Percentiles rank a stretch among this genome's conserved stretches.
phyloP scores from a whole-genome alignment of 768 basidiomycete species.

The Auriculariales sp. region DNA sequence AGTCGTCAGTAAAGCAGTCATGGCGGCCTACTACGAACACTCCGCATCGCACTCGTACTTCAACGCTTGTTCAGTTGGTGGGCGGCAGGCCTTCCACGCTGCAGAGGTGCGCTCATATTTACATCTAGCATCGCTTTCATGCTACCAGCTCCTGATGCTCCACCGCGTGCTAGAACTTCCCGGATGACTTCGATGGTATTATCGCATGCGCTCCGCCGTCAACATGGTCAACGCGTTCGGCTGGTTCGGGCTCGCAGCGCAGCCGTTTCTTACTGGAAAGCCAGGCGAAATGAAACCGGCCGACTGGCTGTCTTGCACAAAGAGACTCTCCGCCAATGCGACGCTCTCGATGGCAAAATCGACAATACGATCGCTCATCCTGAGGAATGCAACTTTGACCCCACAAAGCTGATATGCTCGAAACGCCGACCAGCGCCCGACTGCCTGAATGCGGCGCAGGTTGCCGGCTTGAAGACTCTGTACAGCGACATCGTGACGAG shows the following conservation, averaged over 20 bases:
- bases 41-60: constrained; percentile 13
- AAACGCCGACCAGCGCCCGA: constrained; percentile 1
- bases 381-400: constrained; percentile 15
- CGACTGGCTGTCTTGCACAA: constrained; percentile 13
- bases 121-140: no score
- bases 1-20: constrained; percentile 14
- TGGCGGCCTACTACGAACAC: constrained; percentile 14
- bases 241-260: not conserved
- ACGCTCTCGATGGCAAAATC: constrained; percentile 16
- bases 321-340: constrained; percentile 19
- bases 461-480: constrained; percentile 14
- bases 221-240: constrained; percentile 5
- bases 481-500: constrained; percentile 15
- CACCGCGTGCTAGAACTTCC: no score
- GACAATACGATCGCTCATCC: constrained; percentile 18
- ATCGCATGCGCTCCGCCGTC: constrained; percentile 17
- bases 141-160: no score
- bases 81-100: constrained; percentile 16
- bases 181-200: constrained; percentile 20
- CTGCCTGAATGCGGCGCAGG: constrained; percentile 16
- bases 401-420: constrained; percentile 15
- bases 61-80: constrained; percentile 18
- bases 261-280: not conserved
- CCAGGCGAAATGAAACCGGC: no score
- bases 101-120: no score